Evolutionary conservation across 345 rosid genomes (phyloP), one percentile per base, ranked within the genome.

Genomic region (Physaria fendleri): DNA sequence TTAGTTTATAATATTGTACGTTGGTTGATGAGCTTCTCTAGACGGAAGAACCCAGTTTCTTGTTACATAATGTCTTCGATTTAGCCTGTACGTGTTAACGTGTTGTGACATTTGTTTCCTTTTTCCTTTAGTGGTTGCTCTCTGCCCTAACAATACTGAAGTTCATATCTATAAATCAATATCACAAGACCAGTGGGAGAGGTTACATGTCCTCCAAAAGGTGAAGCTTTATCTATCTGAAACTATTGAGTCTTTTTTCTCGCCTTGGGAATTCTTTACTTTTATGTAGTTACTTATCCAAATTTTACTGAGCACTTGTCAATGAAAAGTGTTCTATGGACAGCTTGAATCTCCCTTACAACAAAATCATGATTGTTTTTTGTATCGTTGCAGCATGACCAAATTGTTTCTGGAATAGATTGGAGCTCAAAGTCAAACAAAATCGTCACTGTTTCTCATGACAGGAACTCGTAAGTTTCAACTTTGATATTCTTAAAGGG

Each of bases 401-500:
- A 93, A 76, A 76, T 93, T 71, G 87, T 93, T 56, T 85, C 95
- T 65, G 99, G 97, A 56, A 83, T 93, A 70, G 99, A 93, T 70
- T 93, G 99, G 97, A 81, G 96, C 78, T 69, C 77, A 10, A 77
- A 71, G 52, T 81, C 96, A 35, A 93, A 93, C 83, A 76, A 79
- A 76, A 79, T 90, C 59, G 97, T 93, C 15, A 87, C 90, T 14
- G 95, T 86, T 23, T 90, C 97, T 30, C 97, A 93, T 71, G 99
- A 90, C 69, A 81, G 97, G 64, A 87, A 87, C 82, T 89, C 99
- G 97, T 93, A 71, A 87, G 97, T 83, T 48, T 32, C 52, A 14
- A 56, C 45, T 69, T 68, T 56, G 16, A 47, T 47, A 32, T n/a
- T 6, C 11, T 23, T 48, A 4, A 7, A 34, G 56, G 42, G 27